Evolutionary conservation across 2,329 filamentous ascomycete species (phyloP).

Genomic region (Claviceps maximensis): DNA sequence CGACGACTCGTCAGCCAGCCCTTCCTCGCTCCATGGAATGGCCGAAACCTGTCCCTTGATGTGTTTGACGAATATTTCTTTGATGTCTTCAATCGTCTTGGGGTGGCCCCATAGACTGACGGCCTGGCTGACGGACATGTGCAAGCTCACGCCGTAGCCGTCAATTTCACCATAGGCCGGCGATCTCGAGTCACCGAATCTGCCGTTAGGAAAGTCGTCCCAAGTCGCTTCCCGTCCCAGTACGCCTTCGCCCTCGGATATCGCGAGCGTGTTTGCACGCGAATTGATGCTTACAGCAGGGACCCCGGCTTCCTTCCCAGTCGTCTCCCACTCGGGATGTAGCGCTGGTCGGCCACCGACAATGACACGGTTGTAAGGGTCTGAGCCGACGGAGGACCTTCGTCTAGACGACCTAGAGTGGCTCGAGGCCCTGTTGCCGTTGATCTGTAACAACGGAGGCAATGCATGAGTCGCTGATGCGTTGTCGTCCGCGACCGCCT

Average conservation of each 20-base stretch:
- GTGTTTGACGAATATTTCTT: conserved; percentile 65
- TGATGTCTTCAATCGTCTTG: conserved; percentile 56
- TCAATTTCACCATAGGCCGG: conserved; percentile 94
- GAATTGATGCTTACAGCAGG: conserved; percentile 61
- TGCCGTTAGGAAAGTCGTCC: conserved; percentile 96
- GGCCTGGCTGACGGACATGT: conserved; percentile 76
- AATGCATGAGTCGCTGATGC: conserved; percentile 7
- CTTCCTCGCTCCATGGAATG: conserved; percentile 90
- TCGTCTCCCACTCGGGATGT: conserved; percentile 55
- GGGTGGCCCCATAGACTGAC: conserved; percentile 78
- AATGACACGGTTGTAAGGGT: conserved; percentile 79
- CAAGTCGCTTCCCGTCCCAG: conserved; percentile 90
- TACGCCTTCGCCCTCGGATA: conserved; percentile 83
- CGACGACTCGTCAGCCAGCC: conserved; percentile 68
- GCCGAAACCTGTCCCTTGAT: conserved; percentile 66
- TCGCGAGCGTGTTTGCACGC: conserved; percentile 75
- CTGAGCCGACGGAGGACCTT: conserved; percentile 68
- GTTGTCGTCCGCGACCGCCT: conserved; percentile 35
- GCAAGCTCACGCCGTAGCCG: conserved; percentile 92
- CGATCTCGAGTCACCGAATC: conserved; percentile 86
- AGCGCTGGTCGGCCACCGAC: conserved; percentile 51
- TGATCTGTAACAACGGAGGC: conserved; percentile 28
- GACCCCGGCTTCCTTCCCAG: conserved; percentile 64
- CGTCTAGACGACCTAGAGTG: conserved; percentile 38
- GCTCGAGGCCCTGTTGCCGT: conserved; percentile 29